Evolutionary conservation across 2,329 filamentous ascomycete species (phyloP).

Genomic region (Alternaria ventricosa): DNA sequence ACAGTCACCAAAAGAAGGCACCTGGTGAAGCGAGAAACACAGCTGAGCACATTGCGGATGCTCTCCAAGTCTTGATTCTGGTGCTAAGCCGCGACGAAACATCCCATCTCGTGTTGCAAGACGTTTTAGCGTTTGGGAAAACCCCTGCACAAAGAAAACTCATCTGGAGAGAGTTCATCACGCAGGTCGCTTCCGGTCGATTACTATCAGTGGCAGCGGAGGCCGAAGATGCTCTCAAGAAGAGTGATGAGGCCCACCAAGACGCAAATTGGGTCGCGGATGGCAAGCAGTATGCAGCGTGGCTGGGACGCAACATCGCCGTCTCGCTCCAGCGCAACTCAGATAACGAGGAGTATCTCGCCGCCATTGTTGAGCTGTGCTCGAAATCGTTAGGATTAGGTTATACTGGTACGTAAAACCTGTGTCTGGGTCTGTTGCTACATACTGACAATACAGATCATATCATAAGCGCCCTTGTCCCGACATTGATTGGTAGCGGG

Average conservation of each 20-base stretch:
- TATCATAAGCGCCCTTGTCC: slow-evolving; percentile 27
- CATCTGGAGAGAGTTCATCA: slow-evolving; percentile 69
- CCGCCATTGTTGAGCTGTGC: slow-evolving; percentile 51
- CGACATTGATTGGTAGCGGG: slow-evolving; percentile 18
- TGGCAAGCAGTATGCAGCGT: slow-evolving; percentile 69
- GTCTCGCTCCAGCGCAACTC: slow-evolving; percentile 52
- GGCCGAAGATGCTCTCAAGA: slow-evolving; percentile 60
- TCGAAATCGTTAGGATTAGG: slow-evolving; percentile 72
- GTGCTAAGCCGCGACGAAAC: slow-evolving; percentile 55
- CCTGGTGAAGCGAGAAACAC: slow-evolving; percentile 38
- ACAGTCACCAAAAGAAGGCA: slow-evolving; percentile 44
- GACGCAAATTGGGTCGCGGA: slow-evolving; percentile 66
- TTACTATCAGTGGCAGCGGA: slow-evolving; percentile 65
- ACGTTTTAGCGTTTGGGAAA: slow-evolving; percentile 50
- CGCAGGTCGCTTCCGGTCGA: slow-evolving; percentile 65
- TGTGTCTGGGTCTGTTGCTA: background rate
- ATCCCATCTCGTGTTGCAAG: slow-evolving; percentile 53
- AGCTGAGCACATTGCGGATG: slow-evolving; percentile 46
- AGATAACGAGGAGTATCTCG: slow-evolving; percentile 42
- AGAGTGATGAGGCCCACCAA: slow-evolving; percentile 24
- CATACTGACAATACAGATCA: slow-evolving; percentile 27
- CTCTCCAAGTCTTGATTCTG: slow-evolving; percentile 52
- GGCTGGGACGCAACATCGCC: slow-evolving; percentile 72
- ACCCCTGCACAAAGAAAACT: slow-evolving; percentile 57
- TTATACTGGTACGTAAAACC: slow-evolving; percentile 62